These are phyloP conservation scores for Jatropha podagrica DNA, from an alignment of 441 rosid genomes.

Conservation along the genomic window DNA sequence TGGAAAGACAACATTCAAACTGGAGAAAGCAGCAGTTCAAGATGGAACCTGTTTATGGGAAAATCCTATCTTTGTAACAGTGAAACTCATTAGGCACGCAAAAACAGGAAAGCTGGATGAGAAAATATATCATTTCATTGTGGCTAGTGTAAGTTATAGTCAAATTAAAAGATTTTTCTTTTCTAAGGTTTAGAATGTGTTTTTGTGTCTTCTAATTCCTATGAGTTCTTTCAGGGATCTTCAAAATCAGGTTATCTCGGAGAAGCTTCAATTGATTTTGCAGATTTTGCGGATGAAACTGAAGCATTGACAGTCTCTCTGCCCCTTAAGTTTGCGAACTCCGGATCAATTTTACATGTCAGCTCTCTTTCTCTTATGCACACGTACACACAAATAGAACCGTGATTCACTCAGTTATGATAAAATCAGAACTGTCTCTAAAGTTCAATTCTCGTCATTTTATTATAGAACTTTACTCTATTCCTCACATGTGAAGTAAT, in stretches of 20 bases:
- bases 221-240: constrained; percentile 50
- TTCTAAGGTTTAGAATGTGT: constrained; percentile 16
- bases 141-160: constrained; percentile 46
- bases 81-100: constrained; percentile 54
- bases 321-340: constrained; percentile 65
- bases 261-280: constrained; percentile 74
- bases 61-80: constrained; percentile 63
- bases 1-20: constrained; percentile 64
- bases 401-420: constrained; percentile 8
- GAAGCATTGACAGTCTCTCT: constrained; percentile 62
- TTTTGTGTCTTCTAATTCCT: constrained; percentile 12
- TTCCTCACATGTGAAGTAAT: constrained; percentile 24
- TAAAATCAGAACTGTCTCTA: not conserved
- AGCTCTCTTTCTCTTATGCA: constrained; percentile 30
- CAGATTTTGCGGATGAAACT: constrained; percentile 63
- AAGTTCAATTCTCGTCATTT: constrained; percentile 2
- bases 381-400: not conserved
- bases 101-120: constrained; percentile 70
- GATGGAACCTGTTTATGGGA: constrained; percentile 76
- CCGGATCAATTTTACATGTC: constrained; percentile 73
- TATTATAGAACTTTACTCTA: constrained; percentile 6
- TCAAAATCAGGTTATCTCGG: constrained; percentile 66
- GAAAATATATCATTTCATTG: constrained; percentile 65
- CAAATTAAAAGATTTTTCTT: not conserved
- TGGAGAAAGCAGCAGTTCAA: constrained; percentile 58